Percentiles rank a stretch among this genome's conserved stretches.
These are phyloP conservation scores for Camellia sinensis DNA, from an alignment of 148 eudicot species.

Conservation along the genomic window DNA sequence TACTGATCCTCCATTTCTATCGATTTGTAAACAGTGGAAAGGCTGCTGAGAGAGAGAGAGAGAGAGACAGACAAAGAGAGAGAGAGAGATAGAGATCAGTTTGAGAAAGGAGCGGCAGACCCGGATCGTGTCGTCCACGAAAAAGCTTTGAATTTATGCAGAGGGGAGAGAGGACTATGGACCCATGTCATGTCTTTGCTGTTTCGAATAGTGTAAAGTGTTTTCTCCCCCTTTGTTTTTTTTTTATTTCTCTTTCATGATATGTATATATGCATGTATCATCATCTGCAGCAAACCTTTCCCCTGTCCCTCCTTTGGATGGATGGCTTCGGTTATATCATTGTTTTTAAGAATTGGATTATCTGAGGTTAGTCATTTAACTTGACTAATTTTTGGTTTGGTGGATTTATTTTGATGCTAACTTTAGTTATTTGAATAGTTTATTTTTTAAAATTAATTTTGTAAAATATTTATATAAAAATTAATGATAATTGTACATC, in stretches of 20 bases:
- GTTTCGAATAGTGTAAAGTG: not conserved
- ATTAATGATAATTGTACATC: too few species aligned
- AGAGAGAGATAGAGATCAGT: slow-evolving; percentile 7
- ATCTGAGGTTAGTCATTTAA: too few species aligned
- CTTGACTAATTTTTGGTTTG: too few species aligned
- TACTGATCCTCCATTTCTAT: slow-evolving; percentile 40
- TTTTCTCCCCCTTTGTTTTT: slow-evolving; percentile 14
- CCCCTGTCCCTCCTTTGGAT: too few species aligned
- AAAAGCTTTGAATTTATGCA: slow-evolving; percentile 36
- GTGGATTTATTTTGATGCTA: too few species aligned
- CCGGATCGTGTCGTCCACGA: slow-evolving; percentile 48
- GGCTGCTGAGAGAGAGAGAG: not conserved
- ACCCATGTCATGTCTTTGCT: slow-evolving; percentile 29
- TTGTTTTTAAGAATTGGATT: too few species aligned
- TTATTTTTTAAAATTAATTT: too few species aligned
- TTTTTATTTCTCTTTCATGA: not conserved
- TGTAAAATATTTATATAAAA: too few species aligned
- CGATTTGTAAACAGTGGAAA: not conserved
- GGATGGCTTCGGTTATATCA: too few species aligned
- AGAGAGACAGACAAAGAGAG: not conserved
- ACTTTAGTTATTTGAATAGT: too few species aligned
- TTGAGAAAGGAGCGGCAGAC: slow-evolving; percentile 38
- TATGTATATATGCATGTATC: not conserved
- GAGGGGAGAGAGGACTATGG: slow-evolving; percentile 23
- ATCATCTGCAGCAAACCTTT: too few species aligned